Evolutionary conservation across 345 rosid species (phyloP).

Genomic region (Toxicodendron radicans): DNA sequence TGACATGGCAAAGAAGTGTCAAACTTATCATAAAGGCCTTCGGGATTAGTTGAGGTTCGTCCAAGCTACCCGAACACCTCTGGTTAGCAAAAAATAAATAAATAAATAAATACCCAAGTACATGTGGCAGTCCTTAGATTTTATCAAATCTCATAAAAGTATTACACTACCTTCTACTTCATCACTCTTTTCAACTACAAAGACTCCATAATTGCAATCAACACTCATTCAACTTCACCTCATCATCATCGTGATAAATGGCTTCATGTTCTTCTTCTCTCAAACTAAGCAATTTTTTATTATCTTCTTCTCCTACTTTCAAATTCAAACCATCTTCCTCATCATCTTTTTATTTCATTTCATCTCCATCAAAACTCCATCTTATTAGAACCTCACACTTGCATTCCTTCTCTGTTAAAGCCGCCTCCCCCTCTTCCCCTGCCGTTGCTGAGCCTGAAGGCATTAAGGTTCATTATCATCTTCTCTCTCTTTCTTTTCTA

Average conservation of each 20-base stretch:
- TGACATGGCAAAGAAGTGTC: too few species aligned
- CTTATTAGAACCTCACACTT: constrained; percentile 22
- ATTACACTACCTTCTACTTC: too few species aligned
- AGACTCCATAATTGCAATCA: too few species aligned
- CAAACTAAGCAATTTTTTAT: constrained; percentile 30
- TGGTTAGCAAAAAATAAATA: too few species aligned
- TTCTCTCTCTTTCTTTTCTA: too few species aligned
- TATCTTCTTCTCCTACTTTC: constrained; percentile 21
- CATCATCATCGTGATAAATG: constrained; percentile 32
- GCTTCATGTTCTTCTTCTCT: constrained; percentile 36
- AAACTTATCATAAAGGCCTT: too few species aligned
- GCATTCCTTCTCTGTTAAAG: constrained; percentile 30
- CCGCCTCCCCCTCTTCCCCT: constrained; percentile 63
- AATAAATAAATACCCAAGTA: constrained; percentile 22
- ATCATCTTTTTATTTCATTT: constrained; percentile 29
- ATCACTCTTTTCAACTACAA: too few species aligned
- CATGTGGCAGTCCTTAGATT: constrained; percentile 28
- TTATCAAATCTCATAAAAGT: not conserved
- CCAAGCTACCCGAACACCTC: too few species aligned
- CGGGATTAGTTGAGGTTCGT: too few species aligned
- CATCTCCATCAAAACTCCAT: constrained; percentile 33
- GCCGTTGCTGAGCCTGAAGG: constrained; percentile 65
- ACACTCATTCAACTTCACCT: too few species aligned
- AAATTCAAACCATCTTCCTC: constrained; percentile 5
- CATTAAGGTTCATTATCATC: constrained; percentile 51